Conservation (phyloP, 2,329 filamentous ascomycete species). For the Cytospora paraplurivora region DNA sequence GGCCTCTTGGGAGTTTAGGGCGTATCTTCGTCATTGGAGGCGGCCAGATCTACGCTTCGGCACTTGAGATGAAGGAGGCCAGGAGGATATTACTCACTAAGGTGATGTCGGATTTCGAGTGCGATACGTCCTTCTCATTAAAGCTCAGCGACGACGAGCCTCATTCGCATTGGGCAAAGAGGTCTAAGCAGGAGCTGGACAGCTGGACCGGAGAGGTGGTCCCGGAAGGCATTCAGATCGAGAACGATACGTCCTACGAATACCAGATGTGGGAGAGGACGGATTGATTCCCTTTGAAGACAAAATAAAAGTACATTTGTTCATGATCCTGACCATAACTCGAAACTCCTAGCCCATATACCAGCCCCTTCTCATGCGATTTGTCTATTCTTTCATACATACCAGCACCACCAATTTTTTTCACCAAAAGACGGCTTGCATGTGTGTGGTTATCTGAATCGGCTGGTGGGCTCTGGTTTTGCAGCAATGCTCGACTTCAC, state of each 20-base stretch:
- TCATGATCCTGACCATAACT: conserved; percentile 2
- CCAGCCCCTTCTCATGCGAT: conserved; percentile 16
- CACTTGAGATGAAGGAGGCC: conserved; percentile 61
- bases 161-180: conserved; percentile 54
- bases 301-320: conserved; percentile 14
- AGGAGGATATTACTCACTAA: conserved; percentile 70
- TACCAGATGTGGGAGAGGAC: conserved; percentile 74
- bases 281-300: conserved; percentile 28
- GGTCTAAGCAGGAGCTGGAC: conserved; percentile 55
- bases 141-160: conserved; percentile 43
- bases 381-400: neutral
- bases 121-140: conserved; percentile 75
- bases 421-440: too few relatives aligned
- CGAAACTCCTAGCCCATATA: conserved; percentile 31
- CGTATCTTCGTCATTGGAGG: conserved; percentile 88
- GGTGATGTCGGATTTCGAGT: conserved; percentile 70
- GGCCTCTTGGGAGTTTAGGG: conserved; percentile 45
- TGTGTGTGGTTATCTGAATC: conserved; percentile 7
- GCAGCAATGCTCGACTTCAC: conserved; percentile 34
- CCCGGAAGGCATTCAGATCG: conserved; percentile 57
- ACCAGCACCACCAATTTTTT: neutral
- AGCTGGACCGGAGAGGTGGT: conserved; percentile 68
- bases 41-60: conserved; percentile 77
- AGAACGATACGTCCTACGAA: conserved; percentile 66
- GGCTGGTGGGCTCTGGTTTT: conserved; percentile 30